These are phyloP conservation scores for Flueggea neowawraea DNA, from an alignment of 441 rosid genomes.

Conservation along the genomic window DNA sequence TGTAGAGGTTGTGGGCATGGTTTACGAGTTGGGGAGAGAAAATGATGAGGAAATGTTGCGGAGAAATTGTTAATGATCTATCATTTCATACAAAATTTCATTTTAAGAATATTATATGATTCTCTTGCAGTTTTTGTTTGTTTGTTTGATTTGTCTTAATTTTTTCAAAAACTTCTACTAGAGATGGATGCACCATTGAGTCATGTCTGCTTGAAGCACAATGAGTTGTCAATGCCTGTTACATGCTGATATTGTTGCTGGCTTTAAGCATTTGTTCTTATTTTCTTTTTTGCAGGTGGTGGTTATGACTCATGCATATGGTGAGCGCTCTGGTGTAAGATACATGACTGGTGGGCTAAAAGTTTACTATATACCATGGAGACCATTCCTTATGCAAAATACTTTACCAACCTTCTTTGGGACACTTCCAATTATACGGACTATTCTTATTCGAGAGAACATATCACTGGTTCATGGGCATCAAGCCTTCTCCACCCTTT, in stretches of 20 bases:
- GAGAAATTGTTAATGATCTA: too few relatives aligned
- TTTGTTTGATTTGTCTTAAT: too few relatives aligned
- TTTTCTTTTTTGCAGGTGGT: conserved; percentile 57
- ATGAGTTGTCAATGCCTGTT: too few relatives aligned
- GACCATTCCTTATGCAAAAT: conserved; percentile 73
- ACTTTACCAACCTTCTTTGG: conserved; percentile 78
- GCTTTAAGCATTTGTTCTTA: neutral
- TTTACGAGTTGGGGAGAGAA: too few relatives aligned
- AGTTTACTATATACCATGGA: conserved; percentile 86
- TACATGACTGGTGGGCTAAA: conserved; percentile 87
- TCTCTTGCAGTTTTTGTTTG: too few relatives aligned
- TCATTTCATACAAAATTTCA: too few relatives aligned
- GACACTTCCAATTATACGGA: conserved; percentile 71
- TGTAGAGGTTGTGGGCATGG: too few relatives aligned
- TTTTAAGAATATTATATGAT: too few relatives aligned
- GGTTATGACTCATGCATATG: conserved; percentile 95
- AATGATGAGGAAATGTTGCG: too few relatives aligned
- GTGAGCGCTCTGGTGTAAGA: conserved; percentile 81
- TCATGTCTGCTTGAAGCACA: too few relatives aligned
- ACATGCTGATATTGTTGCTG: neutral
- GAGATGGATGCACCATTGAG: too few relatives aligned
- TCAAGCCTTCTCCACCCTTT: conserved; percentile 96
- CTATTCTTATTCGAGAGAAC: conserved; percentile 72
- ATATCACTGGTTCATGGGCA: conserved; percentile 92
- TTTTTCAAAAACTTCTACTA: too few relatives aligned